Base-by-base conservation (phyloP, 805 yeast genomes). In the Ogataea saltuana region DNA sequence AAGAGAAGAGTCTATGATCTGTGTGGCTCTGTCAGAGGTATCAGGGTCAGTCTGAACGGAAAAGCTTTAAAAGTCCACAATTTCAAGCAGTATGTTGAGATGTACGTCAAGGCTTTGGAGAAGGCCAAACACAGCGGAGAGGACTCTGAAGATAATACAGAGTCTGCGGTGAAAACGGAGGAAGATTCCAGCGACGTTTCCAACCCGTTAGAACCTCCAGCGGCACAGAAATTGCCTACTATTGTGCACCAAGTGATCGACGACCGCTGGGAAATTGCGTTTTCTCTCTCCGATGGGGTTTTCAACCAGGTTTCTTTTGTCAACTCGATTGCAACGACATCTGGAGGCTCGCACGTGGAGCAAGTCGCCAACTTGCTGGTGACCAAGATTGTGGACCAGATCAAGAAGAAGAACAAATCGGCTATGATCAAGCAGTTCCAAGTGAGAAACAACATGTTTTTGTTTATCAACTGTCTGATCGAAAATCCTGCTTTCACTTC, bases 401-500 rank as follows among this genome's bases (percentile, higher is more conserved):
- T 90, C 50, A 87, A 83, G 61, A 88, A 84, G 66, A 71, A 70
- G 45, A 78, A 78, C 55, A 75, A 74, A 48, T 74, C 74, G 41
- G 81, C 88, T 12, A 81, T 80, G 65, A 79, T 93, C 46, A 87
- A 85, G 55, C 93, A 96, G 3, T 83, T 83, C 54, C 98, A 93
- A 66, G 85, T 93, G 45, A 82, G 83, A 60, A 88, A 83, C 65
- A 85, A 89, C 64, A 86, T 93, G 83, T 93, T 93, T 56, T 58
- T 93, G 26, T 93, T 93, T 56, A 72, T 93, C 49, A 93, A 93
- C 64, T 88, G 97, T 74, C 72, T 90, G 54, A 82, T 93, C 65
- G 97, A 89, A 61, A 93, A 93, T 56, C 99, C 99, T 0, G 95
- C 98, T 0, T 93, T 93, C 63, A 89, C 97, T 0, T 90, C 98